Conservation (phyloP, 805 yeast genomes). For the Kurtzmaniella cleridarum region DNA sequence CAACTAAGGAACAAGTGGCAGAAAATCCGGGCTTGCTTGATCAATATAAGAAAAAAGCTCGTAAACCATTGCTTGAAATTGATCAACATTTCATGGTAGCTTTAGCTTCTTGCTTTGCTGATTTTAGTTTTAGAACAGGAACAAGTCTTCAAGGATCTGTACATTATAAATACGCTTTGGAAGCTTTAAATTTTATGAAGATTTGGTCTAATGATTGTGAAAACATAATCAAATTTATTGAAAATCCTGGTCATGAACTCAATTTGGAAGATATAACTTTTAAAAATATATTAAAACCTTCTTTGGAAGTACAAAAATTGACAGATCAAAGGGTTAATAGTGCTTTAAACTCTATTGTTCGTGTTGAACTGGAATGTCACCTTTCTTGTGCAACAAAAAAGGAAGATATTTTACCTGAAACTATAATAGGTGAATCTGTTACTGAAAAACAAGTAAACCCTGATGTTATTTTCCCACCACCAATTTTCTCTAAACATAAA, state of each 20-base stretch:
- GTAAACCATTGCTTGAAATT: conserved; percentile 19
- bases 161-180: conserved; percentile 25
- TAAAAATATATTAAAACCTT: too few relatives aligned
- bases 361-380: too few relatives aligned
- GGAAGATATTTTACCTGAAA: conserved; percentile 11
- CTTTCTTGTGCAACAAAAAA: neutral
- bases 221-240: conserved; percentile 10
- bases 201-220: conserved; percentile 33
- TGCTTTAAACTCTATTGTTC: neutral
- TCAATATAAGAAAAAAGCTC: conserved; percentile 12
- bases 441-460: conserved; percentile 19
- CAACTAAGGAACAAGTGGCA: conserved; percentile 19
- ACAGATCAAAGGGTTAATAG: neutral
- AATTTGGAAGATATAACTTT: neutral
- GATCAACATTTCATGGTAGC: conserved; percentile 28
- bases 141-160: conserved; percentile 15
- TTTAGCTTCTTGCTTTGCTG: conserved; percentile 25
- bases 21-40: conserved; percentile 14
- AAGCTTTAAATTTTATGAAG: conserved; percentile 24
- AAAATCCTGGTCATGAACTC: neutral
- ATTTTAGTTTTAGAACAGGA: conserved; percentile 23
- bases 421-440: conserved; percentile 5
- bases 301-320: too few relatives aligned
- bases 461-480: conserved; percentile 24
- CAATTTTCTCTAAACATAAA: conserved; percentile 18